Conservation (phyloP, 495 filamentous ascomycete genomes). For the Talaromyces ruber region DNA sequence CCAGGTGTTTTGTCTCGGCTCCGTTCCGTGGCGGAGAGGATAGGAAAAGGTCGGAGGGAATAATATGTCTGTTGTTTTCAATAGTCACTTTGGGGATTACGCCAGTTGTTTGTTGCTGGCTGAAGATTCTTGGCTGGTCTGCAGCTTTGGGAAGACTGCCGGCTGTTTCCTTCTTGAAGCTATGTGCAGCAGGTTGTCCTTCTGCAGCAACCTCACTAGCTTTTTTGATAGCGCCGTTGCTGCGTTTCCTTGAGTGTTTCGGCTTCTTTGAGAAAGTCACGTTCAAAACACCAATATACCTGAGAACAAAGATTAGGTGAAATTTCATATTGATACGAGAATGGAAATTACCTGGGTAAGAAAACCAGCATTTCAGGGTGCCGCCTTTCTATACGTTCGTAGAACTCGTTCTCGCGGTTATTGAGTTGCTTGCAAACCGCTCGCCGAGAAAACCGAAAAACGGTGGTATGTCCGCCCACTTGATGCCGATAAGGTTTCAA, state of each 20-base stretch:
- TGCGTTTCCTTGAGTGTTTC: slow-evolving; percentile 53
- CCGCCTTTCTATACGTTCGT: slow-evolving; percentile 84
- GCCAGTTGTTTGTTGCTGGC: slow-evolving; percentile 59
- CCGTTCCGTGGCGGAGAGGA: not conserved
- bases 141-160: slow-evolving; percentile 9
- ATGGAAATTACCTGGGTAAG: slow-evolving; percentile 69
- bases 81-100: slow-evolving; percentile 87
- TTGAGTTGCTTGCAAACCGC: slow-evolving; percentile 98
- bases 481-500: slow-evolving; percentile 96
- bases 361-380: slow-evolving; percentile 88
- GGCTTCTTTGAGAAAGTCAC: slow-evolving; percentile 87
- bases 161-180: slow-evolving; percentile 14
- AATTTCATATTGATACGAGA: slow-evolving; percentile 4
- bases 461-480: slow-evolving; percentile 90
- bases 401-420: slow-evolving; percentile 96
- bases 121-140: slow-evolving; percentile 59
- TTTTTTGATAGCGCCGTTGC: slow-evolving; percentile 20
- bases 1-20: not conserved
- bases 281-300: slow-evolving; percentile 96
- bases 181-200: slow-evolving; percentile 57
- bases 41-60: slow-evolving; percentile 69
- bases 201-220: slow-evolving; percentile 7
- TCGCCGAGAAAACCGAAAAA: slow-evolving; percentile 89
- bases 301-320: slow-evolving; percentile 30
- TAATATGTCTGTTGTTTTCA: slow-evolving; percentile 91